Conservation (phyloP, 192 early-diverging fungal genomes). For the Dimargaris cristalligena region DNA sequence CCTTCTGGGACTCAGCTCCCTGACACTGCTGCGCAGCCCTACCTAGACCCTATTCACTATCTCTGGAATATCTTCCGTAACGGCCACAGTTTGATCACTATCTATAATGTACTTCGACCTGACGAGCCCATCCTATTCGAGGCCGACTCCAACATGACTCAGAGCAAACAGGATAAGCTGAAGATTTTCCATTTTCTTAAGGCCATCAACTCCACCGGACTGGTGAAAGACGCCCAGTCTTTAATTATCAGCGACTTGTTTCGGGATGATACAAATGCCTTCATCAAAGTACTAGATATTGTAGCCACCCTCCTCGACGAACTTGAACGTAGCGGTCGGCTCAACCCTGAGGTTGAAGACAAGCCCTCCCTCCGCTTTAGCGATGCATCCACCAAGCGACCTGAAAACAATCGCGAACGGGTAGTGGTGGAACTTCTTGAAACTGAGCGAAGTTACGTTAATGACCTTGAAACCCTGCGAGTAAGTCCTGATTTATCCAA, state of each 20-base stretch:
- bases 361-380: slow-evolving; percentile 26
- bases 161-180: slow-evolving; percentile 57
- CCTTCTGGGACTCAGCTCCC: slow-evolving; percentile 11
- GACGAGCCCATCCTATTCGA: slow-evolving; percentile 39
- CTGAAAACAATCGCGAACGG: slow-evolving; percentile 77
- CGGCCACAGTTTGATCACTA: slow-evolving; percentile 45
- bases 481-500: slow-evolving; percentile 26
- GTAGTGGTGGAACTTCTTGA: slow-evolving; percentile 77
- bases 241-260: slow-evolving; percentile 78
- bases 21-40: slow-evolving; percentile 16
- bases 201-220: slow-evolving; percentile 62
- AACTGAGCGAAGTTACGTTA: slow-evolving; percentile 84
- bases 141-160: slow-evolving; percentile 31
- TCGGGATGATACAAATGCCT: slow-evolving; percentile 89
- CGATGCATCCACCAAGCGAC: slow-evolving; percentile 27
- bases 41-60: slow-evolving; percentile 44
- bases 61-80: slow-evolving; percentile 56
- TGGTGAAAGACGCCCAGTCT: slow-evolving; percentile 56
- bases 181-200: slow-evolving; percentile 75
- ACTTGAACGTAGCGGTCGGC: slow-evolving; percentile 49
- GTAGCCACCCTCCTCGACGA: slow-evolving; percentile 59
- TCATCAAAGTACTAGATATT: slow-evolving; percentile 87
- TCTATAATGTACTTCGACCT: slow-evolving; percentile 55
- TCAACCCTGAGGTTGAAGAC: slow-evolving; percentile 19
- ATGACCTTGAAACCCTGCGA: slow-evolving; percentile 72